phyloP scores from a whole-genome alignment of 306 rosid genomes.

The Begonia loranthoides region DNA sequence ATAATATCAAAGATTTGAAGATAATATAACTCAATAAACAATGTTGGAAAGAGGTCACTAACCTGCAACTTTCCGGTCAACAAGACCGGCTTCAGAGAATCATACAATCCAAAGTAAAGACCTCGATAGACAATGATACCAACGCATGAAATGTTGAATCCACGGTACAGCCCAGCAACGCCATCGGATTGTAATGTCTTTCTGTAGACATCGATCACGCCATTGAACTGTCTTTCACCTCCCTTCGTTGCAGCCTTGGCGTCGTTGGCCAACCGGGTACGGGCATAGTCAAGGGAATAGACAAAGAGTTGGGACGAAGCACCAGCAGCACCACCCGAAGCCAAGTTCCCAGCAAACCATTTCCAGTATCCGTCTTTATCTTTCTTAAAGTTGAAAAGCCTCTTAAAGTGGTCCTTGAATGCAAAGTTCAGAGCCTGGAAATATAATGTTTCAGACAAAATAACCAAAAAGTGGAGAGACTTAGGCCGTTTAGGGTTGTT shows the following conservation, averaged over 20 bases:
- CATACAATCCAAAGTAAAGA: conserved; percentile 58
- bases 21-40: no score
- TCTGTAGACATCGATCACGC: conserved; percentile 51
- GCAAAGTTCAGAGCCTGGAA: conserved; percentile 55
- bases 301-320: conserved; percentile 54
- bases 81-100: conserved; percentile 48
- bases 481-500: no score
- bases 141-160: conserved; percentile 47
- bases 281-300: conserved; percentile 54
- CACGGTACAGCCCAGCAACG: conserved; percentile 55
- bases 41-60: neutral
- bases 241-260: conserved; percentile 61
- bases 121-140: conserved; percentile 69
- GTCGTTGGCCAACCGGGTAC: conserved; percentile 56
- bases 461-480: neutral
- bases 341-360: conserved; percentile 55
- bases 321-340: conserved; percentile 63
- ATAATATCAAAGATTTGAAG: no score
- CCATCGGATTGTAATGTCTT: conserved; percentile 46
- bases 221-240: conserved; percentile 54
- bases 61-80: conserved; percentile 37
- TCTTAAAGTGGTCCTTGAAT: conserved; percentile 58
- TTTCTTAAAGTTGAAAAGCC: conserved; percentile 61
- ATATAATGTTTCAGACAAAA: conserved; percentile 6
- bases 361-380: conserved; percentile 59